Conservation (phyloP, 2,329 filamentous ascomycete genomes). For the Tricladium varicosporioides region DNA sequence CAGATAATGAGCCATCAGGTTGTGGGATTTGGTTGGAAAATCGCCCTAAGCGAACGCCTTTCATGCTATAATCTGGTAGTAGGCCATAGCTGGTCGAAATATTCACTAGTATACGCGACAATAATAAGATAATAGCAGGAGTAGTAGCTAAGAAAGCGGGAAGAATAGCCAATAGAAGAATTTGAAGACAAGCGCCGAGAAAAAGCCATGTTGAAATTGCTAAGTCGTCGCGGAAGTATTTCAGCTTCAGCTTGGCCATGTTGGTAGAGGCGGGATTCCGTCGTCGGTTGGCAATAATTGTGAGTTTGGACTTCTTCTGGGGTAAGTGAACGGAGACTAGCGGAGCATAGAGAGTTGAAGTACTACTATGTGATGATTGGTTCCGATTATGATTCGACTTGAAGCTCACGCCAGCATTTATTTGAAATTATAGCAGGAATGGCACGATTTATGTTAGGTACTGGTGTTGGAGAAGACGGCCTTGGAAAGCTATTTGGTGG, state of each 20-base stretch:
- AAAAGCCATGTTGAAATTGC: conserved; percentile 2
- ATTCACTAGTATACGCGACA: neutral
- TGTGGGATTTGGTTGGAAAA: conserved; percentile 1
- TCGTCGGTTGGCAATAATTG: neutral
- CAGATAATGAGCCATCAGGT: neutral
- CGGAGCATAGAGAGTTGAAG: neutral
- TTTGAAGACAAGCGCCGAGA: conserved; percentile 1
- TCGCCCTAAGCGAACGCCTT: neutral
- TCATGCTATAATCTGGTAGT: neutral
- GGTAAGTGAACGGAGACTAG: neutral
- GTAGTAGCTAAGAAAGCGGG: neutral
- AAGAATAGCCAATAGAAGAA: neutral
- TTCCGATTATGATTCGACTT: neutral
- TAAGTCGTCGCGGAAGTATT: conserved; percentile 6
- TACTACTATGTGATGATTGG: neutral
- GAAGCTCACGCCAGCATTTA: neutral
- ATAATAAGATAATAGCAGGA: neutral
- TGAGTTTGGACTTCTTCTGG: neutral
- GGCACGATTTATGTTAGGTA: neutral
- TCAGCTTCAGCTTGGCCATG: neutral
- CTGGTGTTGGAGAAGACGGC: too few relatives aligned
- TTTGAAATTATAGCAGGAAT: neutral
- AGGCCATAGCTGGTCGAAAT: neutral
- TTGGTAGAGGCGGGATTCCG: neutral
- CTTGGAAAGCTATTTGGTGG: too few relatives aligned